Conservation (phyloP, 2,329 filamentous ascomycete genomes). For the Colletotrichum cordylinicola region DNA sequence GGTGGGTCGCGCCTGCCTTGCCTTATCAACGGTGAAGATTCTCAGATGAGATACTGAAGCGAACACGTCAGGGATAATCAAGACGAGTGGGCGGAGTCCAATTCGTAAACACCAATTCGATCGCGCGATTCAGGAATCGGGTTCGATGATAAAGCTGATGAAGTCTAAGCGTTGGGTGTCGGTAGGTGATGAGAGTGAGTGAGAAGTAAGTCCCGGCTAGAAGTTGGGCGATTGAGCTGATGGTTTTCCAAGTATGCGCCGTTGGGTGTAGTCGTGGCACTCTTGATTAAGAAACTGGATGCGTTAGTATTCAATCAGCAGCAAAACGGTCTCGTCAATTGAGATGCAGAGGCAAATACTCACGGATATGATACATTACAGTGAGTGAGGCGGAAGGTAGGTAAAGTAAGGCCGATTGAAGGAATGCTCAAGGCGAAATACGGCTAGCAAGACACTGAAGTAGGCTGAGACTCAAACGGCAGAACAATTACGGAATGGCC, state of each 20-base stretch:
- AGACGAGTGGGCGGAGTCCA: background rate
- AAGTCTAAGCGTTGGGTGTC: background rate
- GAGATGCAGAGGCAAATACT: background rate
- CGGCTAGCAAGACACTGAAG: slow-evolving; percentile 6
- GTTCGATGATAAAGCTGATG: background rate
- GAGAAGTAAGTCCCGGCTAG: background rate
- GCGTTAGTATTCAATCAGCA: background rate
- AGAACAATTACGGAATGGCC: background rate
- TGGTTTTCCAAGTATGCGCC: background rate
- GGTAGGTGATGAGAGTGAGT: background rate
- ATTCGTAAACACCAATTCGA: background rate
- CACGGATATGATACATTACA: slow-evolving; percentile 17
- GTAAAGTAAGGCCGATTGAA: background rate
- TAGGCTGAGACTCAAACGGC: background rate
- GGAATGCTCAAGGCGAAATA: background rate
- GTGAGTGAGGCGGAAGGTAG: background rate
- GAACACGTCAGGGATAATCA: background rate
- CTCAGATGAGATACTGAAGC: background rate
- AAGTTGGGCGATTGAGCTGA: background rate
- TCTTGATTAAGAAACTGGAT: background rate
- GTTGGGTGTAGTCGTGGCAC: background rate
- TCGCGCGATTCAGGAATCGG: background rate
- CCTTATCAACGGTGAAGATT: background rate
- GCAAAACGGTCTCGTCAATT: background rate
- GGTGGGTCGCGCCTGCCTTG: background rate